These are phyloP conservation scores for Fraxinus latifolia DNA, from an alignment of 305 asterid genomes.

Conservation along the genomic window DNA sequence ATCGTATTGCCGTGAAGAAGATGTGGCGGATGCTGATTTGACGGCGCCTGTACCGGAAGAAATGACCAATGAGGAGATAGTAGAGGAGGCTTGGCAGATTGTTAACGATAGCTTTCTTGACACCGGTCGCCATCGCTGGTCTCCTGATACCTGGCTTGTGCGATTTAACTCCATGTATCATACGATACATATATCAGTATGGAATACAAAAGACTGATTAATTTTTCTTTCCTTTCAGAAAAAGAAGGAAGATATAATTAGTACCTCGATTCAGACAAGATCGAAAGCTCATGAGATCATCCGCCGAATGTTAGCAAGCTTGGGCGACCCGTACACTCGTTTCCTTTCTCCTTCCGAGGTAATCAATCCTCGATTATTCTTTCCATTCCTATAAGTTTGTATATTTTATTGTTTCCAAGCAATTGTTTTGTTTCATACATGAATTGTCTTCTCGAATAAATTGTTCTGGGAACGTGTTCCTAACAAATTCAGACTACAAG, in stretches of 20 bases:
- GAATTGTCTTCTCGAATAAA: neutral
- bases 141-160: constrained; percentile 80
- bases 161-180: constrained; percentile 13
- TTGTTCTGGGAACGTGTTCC: neutral
- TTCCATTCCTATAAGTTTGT: neutral
- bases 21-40: constrained; percentile 26
- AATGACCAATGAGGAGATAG: constrained; percentile 72
- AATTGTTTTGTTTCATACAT: neutral
- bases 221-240: constrained; percentile 39
- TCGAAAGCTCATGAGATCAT: constrained; percentile 84
- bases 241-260: constrained; percentile 70
- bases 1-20: constrained; percentile 49
- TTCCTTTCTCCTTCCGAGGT: constrained; percentile 87
- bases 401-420: neutral
- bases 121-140: constrained; percentile 67
- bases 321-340: constrained; percentile 89
- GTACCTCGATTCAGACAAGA: constrained; percentile 62
- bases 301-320: constrained; percentile 70
- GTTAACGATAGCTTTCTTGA: constrained; percentile 82
- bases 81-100: constrained; percentile 93
- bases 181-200: neutral
- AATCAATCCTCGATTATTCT: constrained; percentile 18
- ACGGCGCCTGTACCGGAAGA: constrained; percentile 20
- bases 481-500: neutral
- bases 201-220: constrained; percentile 10